Base-by-base conservation (phyloP, 768 basidiomycete species). In the Suillus brevipes region DNA sequence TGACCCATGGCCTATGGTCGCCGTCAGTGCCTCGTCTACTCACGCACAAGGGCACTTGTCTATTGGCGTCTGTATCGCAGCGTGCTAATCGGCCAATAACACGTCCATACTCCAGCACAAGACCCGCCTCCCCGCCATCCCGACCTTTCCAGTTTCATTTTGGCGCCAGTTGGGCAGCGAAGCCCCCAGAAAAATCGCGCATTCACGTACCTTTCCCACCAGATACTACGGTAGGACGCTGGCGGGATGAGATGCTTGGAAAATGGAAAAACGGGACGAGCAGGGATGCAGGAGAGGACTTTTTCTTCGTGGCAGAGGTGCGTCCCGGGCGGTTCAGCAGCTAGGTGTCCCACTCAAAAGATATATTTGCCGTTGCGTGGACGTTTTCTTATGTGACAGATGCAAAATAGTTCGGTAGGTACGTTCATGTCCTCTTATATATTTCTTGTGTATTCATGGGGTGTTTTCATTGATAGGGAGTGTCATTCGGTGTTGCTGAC, bases 401-500 rank as follows among this genome's bases (percentile, higher is more conserved):
- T 93, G 92, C 85, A 86, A 55, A 87, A 87, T 72, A 79, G 82
- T 63, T 93, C 92, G 82, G 92, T 94, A 82, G 79, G 89, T 84
- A 70, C 69, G 75, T 60, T 45, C 55, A 0, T 42, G 40, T 0
- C 55, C 68, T 60, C 57, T 25, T 59, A 36, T 14, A 5, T 45
- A 49, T 63, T 23, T 47, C 23, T 25, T 71, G 68, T 50, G 64
- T 71, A 68, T 59, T 68, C 67, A 64, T 67, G 77, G 59, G 75
- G 72, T 68, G 23, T 53, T 36, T 42, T 62, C 42, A 28, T 55
- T 0, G 28, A n/a, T 37, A 93, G 91, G 91, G 91, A 28, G 74
- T 92, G 36, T 85, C 90, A 2, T 82, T 97, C 61, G 94, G 93
- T 43, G 86, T 97, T 6, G 92, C 95, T 45, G 95, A 98, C 70